Conservation (phyloP, 805 yeast genomes). For the Saccharomycopsis sp. region DNA sequence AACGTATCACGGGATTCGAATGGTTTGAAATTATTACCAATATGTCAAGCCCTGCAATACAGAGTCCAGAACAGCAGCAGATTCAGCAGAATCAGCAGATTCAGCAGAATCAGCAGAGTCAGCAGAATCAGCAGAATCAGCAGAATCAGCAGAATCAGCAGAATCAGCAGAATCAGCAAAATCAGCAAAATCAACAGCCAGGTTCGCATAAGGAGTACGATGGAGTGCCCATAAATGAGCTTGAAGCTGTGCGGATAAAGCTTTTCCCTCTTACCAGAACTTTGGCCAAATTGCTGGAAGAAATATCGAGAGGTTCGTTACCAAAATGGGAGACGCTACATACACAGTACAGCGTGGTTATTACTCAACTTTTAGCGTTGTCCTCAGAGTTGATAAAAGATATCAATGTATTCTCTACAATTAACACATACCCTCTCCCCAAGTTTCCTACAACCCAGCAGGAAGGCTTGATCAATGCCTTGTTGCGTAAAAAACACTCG, state of each 20-base stretch:
- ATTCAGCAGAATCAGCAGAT: too few relatives aligned
- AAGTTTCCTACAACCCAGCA: slow-evolving; percentile 81
- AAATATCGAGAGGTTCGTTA: slow-evolving; percentile 33
- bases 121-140: too few relatives aligned
- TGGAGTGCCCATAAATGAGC: slow-evolving; percentile 52
- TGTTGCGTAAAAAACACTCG: slow-evolving; percentile 76
- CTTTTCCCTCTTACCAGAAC: slow-evolving; percentile 43
- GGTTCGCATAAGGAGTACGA: slow-evolving; percentile 26
- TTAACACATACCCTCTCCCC: slow-evolving; percentile 80
- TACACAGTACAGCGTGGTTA: slow-evolving; percentile 73
- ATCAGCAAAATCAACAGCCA: neutral
- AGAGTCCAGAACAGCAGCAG: too few relatives aligned
- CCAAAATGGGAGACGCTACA: slow-evolving; percentile 62
- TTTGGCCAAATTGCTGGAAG: slow-evolving; percentile 47
- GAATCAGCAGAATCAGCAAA: too few relatives aligned
- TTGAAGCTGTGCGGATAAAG: slow-evolving; percentile 52
- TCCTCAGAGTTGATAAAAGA: slow-evolving; percentile 60
- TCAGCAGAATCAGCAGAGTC: too few relatives aligned
- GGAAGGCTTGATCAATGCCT: slow-evolving; percentile 74
- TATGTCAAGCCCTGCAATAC: too few relatives aligned
- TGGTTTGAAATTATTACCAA: too few relatives aligned
- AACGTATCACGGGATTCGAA: too few relatives aligned
- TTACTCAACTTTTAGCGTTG: slow-evolving; percentile 79
- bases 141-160: too few relatives aligned
- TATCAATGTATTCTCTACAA: slow-evolving; percentile 48